phyloP scores from a whole-genome alignment of 1,284 basidiomycete genomes.

The Cyathus olla region DNA sequence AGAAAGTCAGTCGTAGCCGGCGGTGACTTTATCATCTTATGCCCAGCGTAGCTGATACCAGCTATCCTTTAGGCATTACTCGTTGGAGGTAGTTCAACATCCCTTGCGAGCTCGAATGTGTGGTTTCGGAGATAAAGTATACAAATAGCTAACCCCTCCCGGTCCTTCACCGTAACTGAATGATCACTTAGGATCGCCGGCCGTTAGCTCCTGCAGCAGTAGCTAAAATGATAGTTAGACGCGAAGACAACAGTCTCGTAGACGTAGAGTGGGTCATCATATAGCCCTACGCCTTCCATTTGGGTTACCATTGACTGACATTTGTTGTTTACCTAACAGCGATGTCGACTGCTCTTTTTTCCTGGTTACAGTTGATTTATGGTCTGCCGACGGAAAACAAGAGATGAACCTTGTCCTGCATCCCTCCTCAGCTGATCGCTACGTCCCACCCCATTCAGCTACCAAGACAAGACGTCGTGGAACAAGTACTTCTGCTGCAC shows the following conservation, averaged over 20 bases:
- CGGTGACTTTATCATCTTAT: not conserved
- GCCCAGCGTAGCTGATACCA: constrained; percentile 9
- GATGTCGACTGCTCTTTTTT: constrained; percentile 89
- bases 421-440: constrained; percentile 82
- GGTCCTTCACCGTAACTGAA: constrained; percentile 15
- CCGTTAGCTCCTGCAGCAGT: constrained; percentile 92
- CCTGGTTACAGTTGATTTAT: constrained; percentile 89
- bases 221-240: constrained; percentile 80
- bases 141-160: constrained; percentile 7
- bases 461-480: constrained; percentile 63
- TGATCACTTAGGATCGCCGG: constrained; percentile 79
- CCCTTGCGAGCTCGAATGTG: constrained; percentile 92
- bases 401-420: constrained; percentile 91
- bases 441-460: constrained; percentile 63
- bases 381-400: constrained; percentile 83
- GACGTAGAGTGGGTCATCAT: constrained; percentile 77
- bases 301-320: not conserved
- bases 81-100: constrained; percentile 87
- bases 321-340: constrained; percentile 50
- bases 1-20: constrained; percentile 57
- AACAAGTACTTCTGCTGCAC: constrained; percentile 46
- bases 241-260: constrained; percentile 75
- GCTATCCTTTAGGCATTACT: constrained; percentile 70
- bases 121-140: constrained; percentile 93
- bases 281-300: constrained; percentile 7